A percentile compares a stretch with the other conserved stretches of the same genome.
Evolutionary conservation across 345 rosid species (phyloP).

Genomic region (Eucalyptus viminalis): DNA sequence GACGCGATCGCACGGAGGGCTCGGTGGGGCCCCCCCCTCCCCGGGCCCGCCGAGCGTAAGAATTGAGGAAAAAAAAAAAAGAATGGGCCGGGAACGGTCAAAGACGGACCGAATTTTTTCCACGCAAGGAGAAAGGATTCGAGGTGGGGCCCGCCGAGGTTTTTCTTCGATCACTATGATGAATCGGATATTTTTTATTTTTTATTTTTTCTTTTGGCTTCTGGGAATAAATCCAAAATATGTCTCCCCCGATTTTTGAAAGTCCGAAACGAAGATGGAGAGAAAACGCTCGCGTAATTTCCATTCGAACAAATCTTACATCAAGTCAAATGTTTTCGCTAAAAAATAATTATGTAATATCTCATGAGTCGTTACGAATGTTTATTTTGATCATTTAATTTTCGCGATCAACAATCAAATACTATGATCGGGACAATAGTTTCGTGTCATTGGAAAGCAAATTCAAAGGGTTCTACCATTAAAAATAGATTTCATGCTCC

Average conservation of each 20-base stretch:
- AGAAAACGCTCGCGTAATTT: background rate
- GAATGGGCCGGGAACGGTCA: background rate
- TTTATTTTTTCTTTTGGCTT: background rate
- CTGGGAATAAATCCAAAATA: background rate
- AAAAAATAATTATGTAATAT: background rate
- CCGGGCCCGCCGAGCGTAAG: background rate
- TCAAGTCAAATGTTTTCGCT: accelerated
- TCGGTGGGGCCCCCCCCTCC: too few relatives aligned
- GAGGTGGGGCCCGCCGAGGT: background rate
- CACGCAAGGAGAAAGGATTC: background rate
- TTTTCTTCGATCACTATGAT: background rate
- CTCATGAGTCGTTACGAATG: too few relatives aligned
- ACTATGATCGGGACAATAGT: too few relatives aligned
- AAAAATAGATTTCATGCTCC: too few relatives aligned
- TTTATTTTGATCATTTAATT: accelerated
- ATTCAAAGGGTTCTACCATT: too few relatives aligned
- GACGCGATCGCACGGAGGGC: background rate
- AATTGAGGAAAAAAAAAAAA: background rate
- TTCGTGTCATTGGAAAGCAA: too few relatives aligned
- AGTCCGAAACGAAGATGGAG: background rate
- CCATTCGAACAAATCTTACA: background rate
- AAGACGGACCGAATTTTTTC: background rate
- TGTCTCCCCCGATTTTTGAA: background rate
- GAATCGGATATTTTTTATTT: background rate
- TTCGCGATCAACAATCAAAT: too few relatives aligned